Conservation (phyloP, 2,329 filamentous ascomycete genomes). For the Fusarium lateritium region DNA sequence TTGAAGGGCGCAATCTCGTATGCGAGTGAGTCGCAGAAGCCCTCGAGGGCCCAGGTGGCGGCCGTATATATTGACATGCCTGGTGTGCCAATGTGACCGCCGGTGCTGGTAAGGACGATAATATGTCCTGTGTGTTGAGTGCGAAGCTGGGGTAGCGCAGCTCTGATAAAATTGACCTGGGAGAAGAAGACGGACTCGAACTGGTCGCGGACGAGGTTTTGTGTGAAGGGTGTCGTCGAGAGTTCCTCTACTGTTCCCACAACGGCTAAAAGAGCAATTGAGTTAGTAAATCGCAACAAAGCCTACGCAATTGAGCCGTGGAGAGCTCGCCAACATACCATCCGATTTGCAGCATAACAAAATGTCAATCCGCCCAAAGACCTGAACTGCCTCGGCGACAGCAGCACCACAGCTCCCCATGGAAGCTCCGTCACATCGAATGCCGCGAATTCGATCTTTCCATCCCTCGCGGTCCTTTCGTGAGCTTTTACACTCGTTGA, state of each 20-base stretch:
- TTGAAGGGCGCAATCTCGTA: conserved; percentile 99
- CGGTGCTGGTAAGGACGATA: conserved; percentile 89
- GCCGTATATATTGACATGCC: conserved; percentile 93
- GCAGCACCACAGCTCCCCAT: conserved; percentile 85
- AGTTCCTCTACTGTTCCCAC: conserved; percentile 94
- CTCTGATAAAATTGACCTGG: conserved; percentile 95
- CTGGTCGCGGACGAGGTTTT: conserved; percentile 87
- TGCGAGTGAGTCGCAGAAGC: conserved; percentile 93
- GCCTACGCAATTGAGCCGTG: neutral
- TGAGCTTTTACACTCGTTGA: conserved; percentile 76
- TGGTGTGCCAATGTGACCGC: conserved; percentile 92
- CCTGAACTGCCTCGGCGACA: conserved; percentile 86
- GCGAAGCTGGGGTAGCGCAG: conserved; percentile 84
- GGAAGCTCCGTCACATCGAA: conserved; percentile 73
- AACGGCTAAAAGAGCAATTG: conserved; percentile 70
- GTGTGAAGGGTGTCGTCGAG: conserved; percentile 78
- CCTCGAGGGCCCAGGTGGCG: conserved; percentile 94
- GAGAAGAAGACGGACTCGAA: conserved; percentile 97
- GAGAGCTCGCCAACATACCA: conserved; percentile 63
- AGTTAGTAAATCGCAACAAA: conserved; percentile 29
- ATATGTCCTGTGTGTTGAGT: conserved; percentile 89
- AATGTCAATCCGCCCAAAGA: conserved; percentile 91
- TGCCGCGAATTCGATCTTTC: conserved; percentile 81
- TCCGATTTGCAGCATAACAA: conserved; percentile 91
- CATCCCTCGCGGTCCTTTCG: conserved; percentile 80